Evolutionary conservation across 305 asterid species (phyloP).

Genomic region (Ilex paraguariensis): DNA sequence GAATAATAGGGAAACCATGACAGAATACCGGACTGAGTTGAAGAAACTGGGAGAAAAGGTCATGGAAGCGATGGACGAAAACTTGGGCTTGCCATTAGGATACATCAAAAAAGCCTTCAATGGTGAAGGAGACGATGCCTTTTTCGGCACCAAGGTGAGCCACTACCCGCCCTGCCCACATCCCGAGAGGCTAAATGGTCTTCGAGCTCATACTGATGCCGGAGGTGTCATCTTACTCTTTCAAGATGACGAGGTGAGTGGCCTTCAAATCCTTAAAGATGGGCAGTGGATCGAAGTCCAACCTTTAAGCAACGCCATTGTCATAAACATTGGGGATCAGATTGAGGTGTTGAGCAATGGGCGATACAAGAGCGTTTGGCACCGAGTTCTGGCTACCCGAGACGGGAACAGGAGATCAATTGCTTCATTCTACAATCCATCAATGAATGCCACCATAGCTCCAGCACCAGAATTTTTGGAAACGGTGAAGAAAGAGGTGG

Average conservation of each 20-base stretch:
- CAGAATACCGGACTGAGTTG: too few relatives aligned
- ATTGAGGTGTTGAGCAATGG: too few relatives aligned
- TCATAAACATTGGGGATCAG: neutral
- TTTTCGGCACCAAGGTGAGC: neutral
- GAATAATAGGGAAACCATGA: too few relatives aligned
- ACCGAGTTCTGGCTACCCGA: too few relatives aligned
- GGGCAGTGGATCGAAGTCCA: neutral
- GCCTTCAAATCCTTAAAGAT: neutral
- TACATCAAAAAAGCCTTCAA: neutral
- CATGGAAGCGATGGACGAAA: neutral
- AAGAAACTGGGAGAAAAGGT: neutral
- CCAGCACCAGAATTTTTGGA: neutral
- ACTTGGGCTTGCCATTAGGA: too few relatives aligned
- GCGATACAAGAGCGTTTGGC: too few relatives aligned
- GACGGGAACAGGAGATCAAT: too few relatives aligned
- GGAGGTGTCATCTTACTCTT: neutral
- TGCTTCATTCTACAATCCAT: too few relatives aligned
- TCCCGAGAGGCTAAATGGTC: neutral
- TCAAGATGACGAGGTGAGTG: neutral
- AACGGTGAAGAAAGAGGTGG: neutral
- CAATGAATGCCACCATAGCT: neutral
- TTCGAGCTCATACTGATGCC: neutral
- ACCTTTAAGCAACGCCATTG: neutral
- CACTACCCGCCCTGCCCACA: neutral
- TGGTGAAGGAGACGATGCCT: too few relatives aligned